Base-by-base conservation (phyloP, 352 stramenopile species). In the Hyaloperonospora brassicae region DNA sequence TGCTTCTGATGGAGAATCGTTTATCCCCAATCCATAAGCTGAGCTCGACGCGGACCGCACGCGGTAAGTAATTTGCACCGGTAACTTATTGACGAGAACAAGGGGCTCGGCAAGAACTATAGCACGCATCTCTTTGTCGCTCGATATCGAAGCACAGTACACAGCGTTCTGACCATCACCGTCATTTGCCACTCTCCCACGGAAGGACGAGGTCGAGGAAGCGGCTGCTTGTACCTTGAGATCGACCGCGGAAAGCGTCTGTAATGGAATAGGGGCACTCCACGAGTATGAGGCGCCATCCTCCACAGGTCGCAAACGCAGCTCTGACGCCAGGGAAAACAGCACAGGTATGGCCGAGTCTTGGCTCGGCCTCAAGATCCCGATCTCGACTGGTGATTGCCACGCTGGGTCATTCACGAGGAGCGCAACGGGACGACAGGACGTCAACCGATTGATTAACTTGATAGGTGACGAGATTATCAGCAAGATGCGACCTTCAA, bases 321-420 rank as follows among this genome's bases (percentile, higher is more conserved):
- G 55, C 49, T 91, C 80, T 12, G 76, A 81, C 3, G 73, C 81
- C 3, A 86, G 56, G 7, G 83, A 87, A 1, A 85, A 58, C 38
- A 89, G 58, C 23, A 93, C 66, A 10, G 83, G 83, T 7, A 93
- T 66, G 2, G 81, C 77, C 1, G 76, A 86, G 34, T 87, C 77
- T 59, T 77, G 65, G 11, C 70, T 62, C 10, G 79, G 66, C 21
- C 76, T 63, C 14, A 93, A 54, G 11, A 80, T 58, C 1, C 79
- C 79, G 44, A 93, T 81, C 48, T 88, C 80, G 2, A 92, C 76
- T 11, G 83, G 83, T 10, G 72, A 61, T 4, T 68, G 59, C 83
- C 83, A 93, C 35, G 76, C 76, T 50, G 83, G 81, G 53, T 91
- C 81, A 36, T 93, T 89, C 22, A 90, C 79, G 3, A 93, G 76